Base-by-base conservation (phyloP, 2,329 filamentous ascomycete species). In the Cladorrhinum sp. region DNA sequence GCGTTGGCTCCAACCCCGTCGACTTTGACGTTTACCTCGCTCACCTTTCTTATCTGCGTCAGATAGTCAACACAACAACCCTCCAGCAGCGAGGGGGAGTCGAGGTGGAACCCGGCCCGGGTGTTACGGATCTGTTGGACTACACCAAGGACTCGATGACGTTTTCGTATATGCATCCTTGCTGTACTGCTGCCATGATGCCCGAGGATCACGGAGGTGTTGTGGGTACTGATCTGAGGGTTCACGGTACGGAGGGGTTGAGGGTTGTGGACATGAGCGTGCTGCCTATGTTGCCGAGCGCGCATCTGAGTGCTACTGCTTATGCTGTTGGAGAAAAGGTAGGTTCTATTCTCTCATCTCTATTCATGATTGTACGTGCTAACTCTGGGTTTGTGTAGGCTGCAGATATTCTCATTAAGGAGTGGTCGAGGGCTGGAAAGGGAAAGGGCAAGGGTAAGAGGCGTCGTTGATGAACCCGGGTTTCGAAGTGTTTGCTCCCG, bases 11-110 rank as follows among this genome's bases (percentile, higher is more conserved):
- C 18, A 74, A 83, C 64, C 80, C 82, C 5, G 74, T 83, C 50
- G 84, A 85, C 64, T 69, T 83, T 45, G 80, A 80, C 66, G 76
- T 75, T 3, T 76, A 82, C 45, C 70, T 70, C 22, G 68, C 69
- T 73, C 18, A 75, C 72, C 24, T 75, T 73, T 61, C 70, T 71
- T 55, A 57, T 36, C 50, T 66, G 22, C 73, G 75, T 0, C 12
- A 55, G 25, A 5, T 65, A 50, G 10, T 64, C 41, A 48, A 61
- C 20, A 71, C 74, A 50, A 68, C 70, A 0, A 62, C 65, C 2
- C 38, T 65, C 51, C 24, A 41, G 24, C 16, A 24, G 20, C 70
- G 74, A n/a, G 69, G 66, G 7, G 73, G 73, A 12, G 69, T 72
- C 32, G 78, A 79, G 54, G 65, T 69, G 1, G 65, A 66, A 0